Evolutionary conservation across 1,139 yeast species (phyloP).

Genomic region (Schwanniomyces etchellsii): DNA sequence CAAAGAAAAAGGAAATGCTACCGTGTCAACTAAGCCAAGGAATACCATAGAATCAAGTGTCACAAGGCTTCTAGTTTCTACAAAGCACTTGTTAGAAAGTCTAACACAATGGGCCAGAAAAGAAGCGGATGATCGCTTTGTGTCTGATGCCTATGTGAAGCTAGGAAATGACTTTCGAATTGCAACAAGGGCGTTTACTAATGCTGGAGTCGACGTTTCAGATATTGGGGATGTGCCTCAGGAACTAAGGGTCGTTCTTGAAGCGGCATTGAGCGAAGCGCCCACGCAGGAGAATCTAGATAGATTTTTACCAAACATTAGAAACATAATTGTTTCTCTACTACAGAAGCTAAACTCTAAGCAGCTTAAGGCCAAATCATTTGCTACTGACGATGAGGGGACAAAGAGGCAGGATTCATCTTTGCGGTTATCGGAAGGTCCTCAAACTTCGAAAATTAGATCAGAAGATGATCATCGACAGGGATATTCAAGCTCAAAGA

Average conservation of each 20-base stretch:
- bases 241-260: slow-evolving; percentile 62
- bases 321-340: slow-evolving; percentile 79
- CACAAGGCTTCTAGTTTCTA: slow-evolving; percentile 76
- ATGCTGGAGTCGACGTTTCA: slow-evolving; percentile 37
- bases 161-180: slow-evolving; percentile 91
- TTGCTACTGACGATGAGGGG: slow-evolving; percentile 19
- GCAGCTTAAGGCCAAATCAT: slow-evolving; percentile 49
- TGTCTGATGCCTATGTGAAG: slow-evolving; percentile 86
- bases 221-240: slow-evolving; percentile 41
- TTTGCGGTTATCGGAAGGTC: background rate
- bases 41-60: slow-evolving; percentile 79
- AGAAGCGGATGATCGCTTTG: slow-evolving; percentile 73
- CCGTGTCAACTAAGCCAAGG: no score
- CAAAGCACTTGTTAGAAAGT: slow-evolving; percentile 79
- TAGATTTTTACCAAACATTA: slow-evolving; percentile 72
- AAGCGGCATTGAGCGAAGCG: slow-evolving; percentile 78
- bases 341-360: slow-evolving; percentile 77
- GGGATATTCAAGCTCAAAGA: background rate
- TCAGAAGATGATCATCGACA: background rate
- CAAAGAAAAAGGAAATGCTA: no score
- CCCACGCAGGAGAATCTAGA: slow-evolving; percentile 85
- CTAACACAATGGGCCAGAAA: slow-evolving; percentile 88
- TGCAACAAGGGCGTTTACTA: slow-evolving; percentile 54
- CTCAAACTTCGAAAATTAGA: background rate
- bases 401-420: background rate